Base-by-base conservation (phyloP, 768 basidiomycete genomes). In the Flagelloscypha sp. region DNA sequence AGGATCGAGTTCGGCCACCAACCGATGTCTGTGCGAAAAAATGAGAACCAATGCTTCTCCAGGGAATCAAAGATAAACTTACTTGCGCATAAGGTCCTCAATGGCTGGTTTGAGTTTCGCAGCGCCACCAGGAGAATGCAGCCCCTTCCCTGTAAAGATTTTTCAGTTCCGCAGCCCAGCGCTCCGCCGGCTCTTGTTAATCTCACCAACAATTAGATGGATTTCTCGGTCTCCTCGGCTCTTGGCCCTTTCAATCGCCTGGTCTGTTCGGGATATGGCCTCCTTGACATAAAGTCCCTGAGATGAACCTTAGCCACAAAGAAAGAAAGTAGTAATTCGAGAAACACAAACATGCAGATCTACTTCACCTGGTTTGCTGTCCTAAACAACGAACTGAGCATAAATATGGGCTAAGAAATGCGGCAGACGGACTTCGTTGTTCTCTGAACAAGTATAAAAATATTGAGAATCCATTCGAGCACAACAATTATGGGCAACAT, bases 251-350 rank as follows among this genome's bases (percentile, higher is more conserved):
- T 74, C 60, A 18, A 95, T 71, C 9, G 83, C 79, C 16, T 55
- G 48, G 44, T 97, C 93, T 2, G 76, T 79, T 35, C 69, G 70
- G 27, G 70, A 63, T 31, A 94, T 76, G 15, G 92, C 88, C 59
- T 98, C 94, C 51, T 88, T 89, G 42, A 94, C 92, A 55, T 87
- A 94, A 3, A 98, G 62, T 2, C 89, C 93, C n/a, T n/a, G n/a
- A n/a, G n/a, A n/a, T n/a, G n/a, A n/a, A n/a, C n/a, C n/a, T n/a
- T n/a, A n/a, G n/a, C n/a, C n/a, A n/a, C n/a, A n/a, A n/a, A n/a
- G n/a, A n/a, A n/a, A n/a, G n/a, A n/a, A n/a, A n/a, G n/a, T n/a
- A n/a, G n/a, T n/a, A n/a, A n/a, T n/a, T n/a, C n/a, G n/a, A n/a
- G n/a, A n/a, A n/a, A n/a, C n/a, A n/a, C n/a, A n/a, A n/a, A n/a